Conservation (phyloP, 495 filamentous ascomycete species). For the Neurospora sp. region DNA sequence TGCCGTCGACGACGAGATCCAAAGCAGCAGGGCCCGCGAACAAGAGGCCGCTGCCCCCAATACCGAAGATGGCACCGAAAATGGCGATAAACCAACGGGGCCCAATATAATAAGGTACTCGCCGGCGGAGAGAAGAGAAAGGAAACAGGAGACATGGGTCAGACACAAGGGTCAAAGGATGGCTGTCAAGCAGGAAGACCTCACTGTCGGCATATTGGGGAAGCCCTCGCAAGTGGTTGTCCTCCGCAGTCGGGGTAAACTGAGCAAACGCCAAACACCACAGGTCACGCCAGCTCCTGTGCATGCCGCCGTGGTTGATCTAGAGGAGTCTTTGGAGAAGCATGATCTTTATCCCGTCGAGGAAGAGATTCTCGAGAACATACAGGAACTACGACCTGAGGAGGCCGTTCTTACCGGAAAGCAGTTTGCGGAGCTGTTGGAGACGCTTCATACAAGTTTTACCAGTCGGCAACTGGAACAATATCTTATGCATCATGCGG, state of each 20-base stretch:
- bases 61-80: background rate
- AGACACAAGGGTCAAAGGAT: background rate
- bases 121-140: background rate
- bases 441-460: constrained; percentile 30
- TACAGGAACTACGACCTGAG: constrained; percentile 32
- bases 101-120: background rate
- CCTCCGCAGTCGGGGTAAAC: constrained; percentile 15
- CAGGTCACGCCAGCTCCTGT: background rate
- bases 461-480: constrained; percentile 27
- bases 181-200: background rate
- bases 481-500: constrained; percentile 21
- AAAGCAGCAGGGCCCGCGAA: background rate
- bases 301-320: constrained; percentile 12
- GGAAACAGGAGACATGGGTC: background rate
- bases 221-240: background rate
- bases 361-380: constrained; percentile 29
- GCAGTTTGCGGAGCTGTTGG: constrained; percentile 30
- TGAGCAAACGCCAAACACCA: background rate
- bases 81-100: background rate
- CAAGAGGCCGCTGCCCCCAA: background rate
- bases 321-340: constrained; percentile 20
- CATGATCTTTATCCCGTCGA: constrained; percentile 12
- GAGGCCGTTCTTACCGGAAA: constrained; percentile 17
- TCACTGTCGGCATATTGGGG: background rate
- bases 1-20: background rate